Conservation (phyloP, 176 grass and related monocot species). For the Bonia amplexicaulis region DNA sequence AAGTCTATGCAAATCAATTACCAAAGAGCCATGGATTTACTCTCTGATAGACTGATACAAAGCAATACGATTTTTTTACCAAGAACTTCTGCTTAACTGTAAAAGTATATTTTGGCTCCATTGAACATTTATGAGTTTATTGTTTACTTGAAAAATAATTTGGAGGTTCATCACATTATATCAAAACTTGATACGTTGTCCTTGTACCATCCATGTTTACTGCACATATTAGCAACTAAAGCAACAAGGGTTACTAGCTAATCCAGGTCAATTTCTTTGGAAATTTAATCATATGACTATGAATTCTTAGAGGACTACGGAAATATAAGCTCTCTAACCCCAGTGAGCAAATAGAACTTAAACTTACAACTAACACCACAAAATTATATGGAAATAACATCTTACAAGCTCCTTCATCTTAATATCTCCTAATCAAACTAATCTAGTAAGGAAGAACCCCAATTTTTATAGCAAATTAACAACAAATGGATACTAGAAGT, state of each 20-base stretch:
- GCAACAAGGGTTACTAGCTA: not conserved
- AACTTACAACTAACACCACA: not conserved
- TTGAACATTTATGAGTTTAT: not conserved
- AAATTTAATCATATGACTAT: not conserved
- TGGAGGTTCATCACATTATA: not conserved
- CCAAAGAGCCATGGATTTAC: not conserved
- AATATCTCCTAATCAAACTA: not conserved
- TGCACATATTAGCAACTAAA: not conserved
- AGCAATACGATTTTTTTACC: not conserved
- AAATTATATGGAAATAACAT: not conserved
- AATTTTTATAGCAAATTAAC: not conserved
- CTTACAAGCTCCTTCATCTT: not conserved
- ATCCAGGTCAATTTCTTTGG: not conserved
- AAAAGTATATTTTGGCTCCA: not conserved
- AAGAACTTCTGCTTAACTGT: not conserved
- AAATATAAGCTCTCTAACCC: not conserved
- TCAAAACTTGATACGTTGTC: not conserved
- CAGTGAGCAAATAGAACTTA: not conserved
- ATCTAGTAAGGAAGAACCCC: not conserved
- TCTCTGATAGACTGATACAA: not conserved
- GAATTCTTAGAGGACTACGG: not conserved
- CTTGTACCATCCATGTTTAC: not conserved
- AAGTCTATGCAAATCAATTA: slow-evolving; percentile 4
- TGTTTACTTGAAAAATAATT: not conserved
- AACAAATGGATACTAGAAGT: not conserved